Evolutionary conservation across 441 rosid species (phyloP), one percentile per base, ranked within the genome.

Genomic region (Populus hybrid): DNA sequence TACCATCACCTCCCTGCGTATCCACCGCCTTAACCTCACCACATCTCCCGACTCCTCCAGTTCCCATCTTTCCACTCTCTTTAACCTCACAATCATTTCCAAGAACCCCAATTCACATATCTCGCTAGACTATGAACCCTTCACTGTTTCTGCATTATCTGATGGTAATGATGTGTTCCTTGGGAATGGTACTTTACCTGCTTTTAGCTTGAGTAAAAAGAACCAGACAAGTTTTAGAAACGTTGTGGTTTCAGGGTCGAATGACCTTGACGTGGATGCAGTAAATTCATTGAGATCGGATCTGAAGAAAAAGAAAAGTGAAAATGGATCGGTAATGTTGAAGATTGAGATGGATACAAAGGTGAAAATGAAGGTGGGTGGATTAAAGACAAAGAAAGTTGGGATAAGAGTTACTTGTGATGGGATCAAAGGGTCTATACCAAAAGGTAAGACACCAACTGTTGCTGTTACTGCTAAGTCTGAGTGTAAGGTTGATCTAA

Each of bases 91-190:
- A 71, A 75, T 96, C 68, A 83, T 89, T 74, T 89, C 98, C 24
- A 89, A 73, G 69, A 96, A 96, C 85, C 96, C 96, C 0, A 96
- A 95, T 86, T 87, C 89, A n/a, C 92, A 93, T 80, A 66, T 96
- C 42, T 86, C 85, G 2, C 93, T 85, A 86, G 68, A 67, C 83
- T 96, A 94, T 86, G 89, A 89, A 64, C 85, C 75, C 33, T 79
- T 87, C 21, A 64, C 91, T 38, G 56, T 96, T 73, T 74, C 90
- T 1, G 76, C 90, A 61, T 69, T 71, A 40, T 82, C 84, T 61
- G 61, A 38, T 70, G 61, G 73, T 9, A 82, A 45, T 20, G 79
- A 75, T 18, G 86, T 92, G 28, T 56, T 74, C 29, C 75, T 95
- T 64, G 99, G 97, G 7, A 81, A 86, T 56, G 97, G 94, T 9